phyloP scores from a whole-genome alignment of 164 flowering plant genomes.

The Nymphaea colorata region DNA sequence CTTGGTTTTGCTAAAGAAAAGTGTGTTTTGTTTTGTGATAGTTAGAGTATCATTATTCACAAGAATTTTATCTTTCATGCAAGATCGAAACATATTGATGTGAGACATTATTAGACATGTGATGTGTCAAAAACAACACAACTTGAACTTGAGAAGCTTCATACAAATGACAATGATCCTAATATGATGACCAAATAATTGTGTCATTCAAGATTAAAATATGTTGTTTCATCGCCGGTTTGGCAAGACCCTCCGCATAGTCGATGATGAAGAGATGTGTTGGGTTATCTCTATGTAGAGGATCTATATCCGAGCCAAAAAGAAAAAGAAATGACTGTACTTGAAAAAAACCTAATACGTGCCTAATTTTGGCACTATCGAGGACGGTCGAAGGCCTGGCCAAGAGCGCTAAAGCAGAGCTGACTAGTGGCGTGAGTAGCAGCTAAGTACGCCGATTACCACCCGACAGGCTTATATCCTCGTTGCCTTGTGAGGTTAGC shows the following conservation, averaged over 20 bases:
- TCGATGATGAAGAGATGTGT: background rate
- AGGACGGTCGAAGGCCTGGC: too few relatives aligned
- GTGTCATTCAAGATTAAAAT: background rate
- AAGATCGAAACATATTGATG: background rate
- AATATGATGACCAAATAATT: conserved; percentile 1
- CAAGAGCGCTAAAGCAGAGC: too few relatives aligned
- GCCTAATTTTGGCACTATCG: too few relatives aligned
- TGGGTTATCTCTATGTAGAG: background rate
- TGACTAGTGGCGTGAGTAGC: too few relatives aligned
- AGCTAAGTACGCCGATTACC: too few relatives aligned
- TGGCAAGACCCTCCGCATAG: background rate
- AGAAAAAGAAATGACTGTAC: too few relatives aligned
- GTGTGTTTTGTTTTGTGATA: background rate
- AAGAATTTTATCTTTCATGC: background rate
- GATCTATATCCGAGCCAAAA: too few relatives aligned
- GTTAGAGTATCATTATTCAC: background rate
- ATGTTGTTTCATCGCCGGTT: background rate
- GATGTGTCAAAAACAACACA: background rate
- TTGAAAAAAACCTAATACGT: too few relatives aligned
- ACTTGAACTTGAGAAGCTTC: background rate
- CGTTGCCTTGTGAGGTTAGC: too few relatives aligned
- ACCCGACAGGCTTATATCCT: too few relatives aligned
- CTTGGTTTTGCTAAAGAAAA: conserved; percentile 1
- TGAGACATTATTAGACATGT: background rate
- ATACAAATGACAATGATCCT: background rate